phyloP scores from a whole-genome alignment of 352 stramenopile species.

The Thraustotheca clavata region DNA sequence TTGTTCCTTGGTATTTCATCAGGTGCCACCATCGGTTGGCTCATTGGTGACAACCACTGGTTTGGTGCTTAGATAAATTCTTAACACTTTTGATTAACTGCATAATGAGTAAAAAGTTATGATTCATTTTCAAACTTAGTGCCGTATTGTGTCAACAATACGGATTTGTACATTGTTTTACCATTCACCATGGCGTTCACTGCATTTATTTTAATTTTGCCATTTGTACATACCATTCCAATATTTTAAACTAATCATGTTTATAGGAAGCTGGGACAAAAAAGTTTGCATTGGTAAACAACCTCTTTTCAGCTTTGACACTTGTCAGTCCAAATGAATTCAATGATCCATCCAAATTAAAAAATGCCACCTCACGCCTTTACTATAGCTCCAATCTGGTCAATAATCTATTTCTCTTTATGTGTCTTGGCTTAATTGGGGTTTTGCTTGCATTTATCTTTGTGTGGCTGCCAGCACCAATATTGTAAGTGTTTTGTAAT shows the following conservation, averaged over 20 bases:
- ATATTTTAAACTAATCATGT: too few relatives aligned
- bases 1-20: constrained; percentile 43
- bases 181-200: constrained; percentile 74
- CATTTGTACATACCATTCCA: constrained; percentile 32
- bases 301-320: constrained; percentile 72
- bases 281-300: constrained; percentile 77
- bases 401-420: constrained; percentile 62
- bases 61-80: constrained; percentile 30
- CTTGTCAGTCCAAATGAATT: constrained; percentile 48
- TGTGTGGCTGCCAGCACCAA: constrained; percentile 67
- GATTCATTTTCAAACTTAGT: too few relatives aligned
- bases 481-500: constrained; percentile 45
- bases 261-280: constrained; percentile 65
- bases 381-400: constrained; percentile 57
- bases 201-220: constrained; percentile 44
- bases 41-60: constrained; percentile 40
- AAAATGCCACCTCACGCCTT: constrained; percentile 33
- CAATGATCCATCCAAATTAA: constrained; percentile 37
- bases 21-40: constrained; percentile 42
- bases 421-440: constrained; percentile 58
- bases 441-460: constrained; percentile 59
- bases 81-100: too few relatives aligned
- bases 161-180: constrained; percentile 64
- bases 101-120: too few relatives aligned
- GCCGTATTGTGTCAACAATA: constrained; percentile 62